phyloP scores from a whole-genome alignment of 129 eudicot genomes.

The Flaveria brownii region DNA sequence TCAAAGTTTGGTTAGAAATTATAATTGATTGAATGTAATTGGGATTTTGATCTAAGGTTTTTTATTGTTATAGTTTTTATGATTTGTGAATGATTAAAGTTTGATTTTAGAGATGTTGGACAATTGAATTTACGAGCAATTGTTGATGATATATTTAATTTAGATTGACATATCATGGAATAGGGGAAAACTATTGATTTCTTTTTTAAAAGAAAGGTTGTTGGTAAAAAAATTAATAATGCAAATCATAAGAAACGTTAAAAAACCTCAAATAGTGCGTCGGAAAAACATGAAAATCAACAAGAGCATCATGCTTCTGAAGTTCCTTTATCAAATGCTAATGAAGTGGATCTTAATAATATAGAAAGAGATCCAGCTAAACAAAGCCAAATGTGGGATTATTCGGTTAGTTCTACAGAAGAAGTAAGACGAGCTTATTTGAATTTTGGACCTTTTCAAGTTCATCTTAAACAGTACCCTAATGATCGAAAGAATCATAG shows the following conservation, averaged over 20 bases:
- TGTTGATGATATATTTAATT: no score
- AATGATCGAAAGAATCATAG: not conserved
- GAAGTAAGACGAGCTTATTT: not conserved
- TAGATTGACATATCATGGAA: no score
- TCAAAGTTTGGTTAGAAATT: no score
- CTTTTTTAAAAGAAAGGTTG: no score
- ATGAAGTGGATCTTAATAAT: not conserved
- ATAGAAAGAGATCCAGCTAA: constrained; percentile 1
- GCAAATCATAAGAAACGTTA: not conserved
- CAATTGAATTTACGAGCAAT: no score
- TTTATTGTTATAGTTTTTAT: no score
- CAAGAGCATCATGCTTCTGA: not conserved
- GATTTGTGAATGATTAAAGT: no score
- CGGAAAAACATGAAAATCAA: not conserved
- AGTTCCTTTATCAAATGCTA: not conserved
- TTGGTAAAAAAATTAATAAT: no score
- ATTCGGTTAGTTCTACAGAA: not conserved
- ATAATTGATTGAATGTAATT: no score
- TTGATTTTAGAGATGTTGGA: no score
- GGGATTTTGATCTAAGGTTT: no score
- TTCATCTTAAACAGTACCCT: not conserved
- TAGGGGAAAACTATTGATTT: no score
- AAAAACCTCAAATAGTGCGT: not conserved
- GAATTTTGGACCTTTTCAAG: not conserved
- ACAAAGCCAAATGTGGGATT: not conserved